A percentile compares a stretch with the other conserved stretches of the same genome.
These are phyloP conservation scores for Lichtheimia hyalospora DNA, from an alignment of 371 early-diverging fungal genomes.

Conservation along the genomic window DNA sequence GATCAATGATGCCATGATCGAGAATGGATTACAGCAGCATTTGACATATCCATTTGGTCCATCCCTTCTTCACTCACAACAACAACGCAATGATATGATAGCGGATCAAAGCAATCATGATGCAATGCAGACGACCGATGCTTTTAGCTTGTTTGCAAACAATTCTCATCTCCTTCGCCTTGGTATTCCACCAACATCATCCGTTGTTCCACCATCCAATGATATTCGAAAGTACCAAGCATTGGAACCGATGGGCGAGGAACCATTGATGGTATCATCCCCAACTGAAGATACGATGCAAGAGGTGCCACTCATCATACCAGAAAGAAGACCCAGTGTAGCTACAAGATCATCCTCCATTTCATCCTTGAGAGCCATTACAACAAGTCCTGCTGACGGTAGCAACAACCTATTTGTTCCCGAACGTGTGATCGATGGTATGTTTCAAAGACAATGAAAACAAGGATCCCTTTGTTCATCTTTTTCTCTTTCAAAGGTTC, in stretches of 20 bases:
- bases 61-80: not conserved
- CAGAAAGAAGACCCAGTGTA: too few species aligned
- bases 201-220: not conserved
- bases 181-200: too few species aligned
- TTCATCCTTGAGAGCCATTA: not conserved
- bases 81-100: not conserved
- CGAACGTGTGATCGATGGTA: slow-evolving; percentile 12
- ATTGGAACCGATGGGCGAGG: not conserved
- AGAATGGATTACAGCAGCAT: not conserved
- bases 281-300: not conserved
- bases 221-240: too few species aligned
- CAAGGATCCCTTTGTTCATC: not conserved
- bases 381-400: not conserved
- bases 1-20: not conserved
- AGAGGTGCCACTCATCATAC: not conserved
- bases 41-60: not conserved
- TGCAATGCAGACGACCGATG: too few species aligned
- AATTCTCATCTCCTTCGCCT: not conserved
- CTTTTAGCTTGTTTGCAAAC: slow-evolving; percentile 4
- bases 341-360: not conserved
- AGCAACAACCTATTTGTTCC: slow-evolving; percentile 6
- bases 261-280: not conserved
- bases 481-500: slow-evolving; percentile 16
- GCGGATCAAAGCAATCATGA: too few species aligned
- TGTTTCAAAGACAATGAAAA: not conserved